phyloP scores from a whole-genome alignment of 495 filamentous ascomycete species.

The Annulohypoxylon bovei region DNA sequence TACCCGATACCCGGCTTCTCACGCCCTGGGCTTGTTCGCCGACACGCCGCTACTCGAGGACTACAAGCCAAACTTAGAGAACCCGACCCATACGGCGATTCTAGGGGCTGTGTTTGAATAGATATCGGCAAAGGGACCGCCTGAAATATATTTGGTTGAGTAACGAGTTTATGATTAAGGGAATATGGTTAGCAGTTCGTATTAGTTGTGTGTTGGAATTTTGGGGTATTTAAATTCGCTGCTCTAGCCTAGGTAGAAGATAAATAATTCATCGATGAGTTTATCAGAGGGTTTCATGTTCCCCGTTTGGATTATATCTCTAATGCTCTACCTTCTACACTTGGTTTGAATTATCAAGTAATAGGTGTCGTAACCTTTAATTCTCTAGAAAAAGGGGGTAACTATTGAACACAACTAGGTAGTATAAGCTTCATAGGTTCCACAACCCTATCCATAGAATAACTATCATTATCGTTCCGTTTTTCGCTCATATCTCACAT shows the following conservation, averaged over 20 bases:
- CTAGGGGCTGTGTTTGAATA: background rate
- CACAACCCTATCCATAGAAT: no score
- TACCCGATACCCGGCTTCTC: conserved; percentile 9
- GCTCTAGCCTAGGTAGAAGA: no score
- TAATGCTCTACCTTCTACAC: background rate
- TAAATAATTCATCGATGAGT: no score
- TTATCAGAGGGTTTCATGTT: no score
- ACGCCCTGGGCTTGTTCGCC: conserved; percentile 20
- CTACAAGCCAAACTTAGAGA: background rate
- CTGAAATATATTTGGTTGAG: background rate
- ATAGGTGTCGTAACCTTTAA: background rate
- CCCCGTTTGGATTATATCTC: background rate
- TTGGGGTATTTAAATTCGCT: background rate
- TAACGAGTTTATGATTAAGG: no score
- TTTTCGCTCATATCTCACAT: background rate
- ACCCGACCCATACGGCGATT: background rate
- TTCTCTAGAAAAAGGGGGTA: background rate
- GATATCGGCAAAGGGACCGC: background rate
- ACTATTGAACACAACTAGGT: background rate
- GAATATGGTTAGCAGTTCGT: no score
- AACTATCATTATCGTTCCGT: background rate
- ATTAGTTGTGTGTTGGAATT: background rate
- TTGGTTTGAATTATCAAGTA: background rate
- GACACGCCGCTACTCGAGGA: conserved; percentile 28
- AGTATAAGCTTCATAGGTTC: no score